Base-by-base conservation (phyloP, 805 yeast species). In the Hanseniaspora clermontiae region DNA sequence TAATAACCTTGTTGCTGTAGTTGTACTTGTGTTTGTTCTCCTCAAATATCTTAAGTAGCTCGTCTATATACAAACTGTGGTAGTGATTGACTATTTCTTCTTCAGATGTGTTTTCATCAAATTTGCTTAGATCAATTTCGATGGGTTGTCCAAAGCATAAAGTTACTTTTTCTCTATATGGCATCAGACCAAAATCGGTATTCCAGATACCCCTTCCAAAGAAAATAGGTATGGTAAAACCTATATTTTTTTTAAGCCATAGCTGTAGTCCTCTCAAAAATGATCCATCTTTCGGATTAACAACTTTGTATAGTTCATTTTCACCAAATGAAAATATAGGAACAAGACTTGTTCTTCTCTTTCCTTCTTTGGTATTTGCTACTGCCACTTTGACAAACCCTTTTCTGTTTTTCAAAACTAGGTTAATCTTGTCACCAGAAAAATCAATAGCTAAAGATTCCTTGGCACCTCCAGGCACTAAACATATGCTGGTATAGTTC, bases 381-480 rank as follows among this genome's bases (percentile, higher is more conserved):
- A 53, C 38, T 0, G 97, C 98, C 36, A 93, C 66, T 63, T 84
- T 87, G 32, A 93, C 81, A 69, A 93, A 93, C 0, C 98, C 98
- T 64, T 83, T 85, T 42, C 98, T 76, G 60, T 80, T 83, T 43
- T 81, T 76, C 43, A 93, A 70, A 0, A 93, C 87, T 49, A 93
- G 70, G 58, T 84, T 84, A 61, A 80, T 77, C 0, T 69, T 65
- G 9, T 80, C 79, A 6, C 50, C 58, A 17, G 50, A 29, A 0
- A 84, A 82, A 55, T 74, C 72, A 6, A 87, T 79, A 31, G 87
- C 67, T 39, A 93, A 72, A 1, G 95, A 81, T 64, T 93, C 98
- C 59, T 88, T 85, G 0, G 97, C 97, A 0, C 98, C 98, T 2
- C 98, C 98, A 27, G 93, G 82, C 1, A 93, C 97, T 58, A 93